Evolutionary conservation across 2,329 filamentous ascomycete species (phyloP), one percentile per base, ranked within the genome.

Genomic region (Trichoderma simmonsii): DNA sequence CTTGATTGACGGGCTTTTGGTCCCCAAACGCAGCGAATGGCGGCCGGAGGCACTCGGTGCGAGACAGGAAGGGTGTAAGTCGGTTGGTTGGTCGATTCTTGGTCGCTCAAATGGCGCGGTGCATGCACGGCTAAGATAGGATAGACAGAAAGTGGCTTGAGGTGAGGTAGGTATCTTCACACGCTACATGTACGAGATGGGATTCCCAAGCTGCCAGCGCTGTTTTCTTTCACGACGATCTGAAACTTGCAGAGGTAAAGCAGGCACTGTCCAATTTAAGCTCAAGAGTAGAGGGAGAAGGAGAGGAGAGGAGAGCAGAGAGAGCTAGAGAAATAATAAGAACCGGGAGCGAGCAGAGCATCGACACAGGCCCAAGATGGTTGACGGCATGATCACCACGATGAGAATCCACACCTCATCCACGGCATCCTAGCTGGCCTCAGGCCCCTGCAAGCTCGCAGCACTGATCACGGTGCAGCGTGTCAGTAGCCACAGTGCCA

Each of bases 21-120:
- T 28, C 30, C 15, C 18, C 66, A 72, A 72, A 65, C 71, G 71
- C 71, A 70, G 71, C 59, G 60, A 70, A 68, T 60, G 66, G 39
- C 56, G 56, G 48, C 28, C 54, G 43, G 30, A 34, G 48, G 30
- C 43, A 34, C 43, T 66, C n/a, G 63, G 62, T 24, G 62, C 36
- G n/a, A 62, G 66, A 63, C 32, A 59, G 15, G 34, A 54, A 72
- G 70, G 71, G 74, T 75, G 71, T 75, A 75, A 75, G 73, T 74
- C 72, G 48, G 74, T 71, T 75, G 71, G 71, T 70, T 59, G 68
- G 66, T 59, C 65, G 66, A 34, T 62, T 61, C 56, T 59, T 54
- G 66, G 66, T 70, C 56, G 26, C 66, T 62, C 66, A 70, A 62
- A 36, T 32, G 54, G 64, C 63, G 65, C n/a, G 63, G 51, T 51